phyloP scores from a whole-genome alignment of 2,329 filamentous ascomycete genomes.

The Periconia macrospinosa region DNA sequence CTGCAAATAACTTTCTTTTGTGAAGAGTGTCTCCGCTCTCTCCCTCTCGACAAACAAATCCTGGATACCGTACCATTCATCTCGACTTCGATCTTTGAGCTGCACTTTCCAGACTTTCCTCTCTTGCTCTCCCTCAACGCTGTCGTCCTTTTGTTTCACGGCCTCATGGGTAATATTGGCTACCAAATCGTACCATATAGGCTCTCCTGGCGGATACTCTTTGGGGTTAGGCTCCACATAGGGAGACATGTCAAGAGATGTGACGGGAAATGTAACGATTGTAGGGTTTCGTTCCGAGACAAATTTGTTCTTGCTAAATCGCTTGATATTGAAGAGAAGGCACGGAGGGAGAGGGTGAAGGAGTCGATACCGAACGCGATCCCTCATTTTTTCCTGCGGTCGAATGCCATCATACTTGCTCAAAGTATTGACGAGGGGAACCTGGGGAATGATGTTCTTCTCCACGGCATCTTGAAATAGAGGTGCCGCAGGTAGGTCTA shows the following conservation, averaged over 20 bases:
- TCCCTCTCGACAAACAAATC: conserved; percentile 91
- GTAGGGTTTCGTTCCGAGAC: conserved; percentile 95
- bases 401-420: conserved; percentile 89
- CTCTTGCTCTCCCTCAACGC: conserved; percentile 85
- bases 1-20: conserved; percentile 93
- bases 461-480: conserved; percentile 95
- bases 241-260: conserved; percentile 81
- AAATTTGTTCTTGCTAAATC: conserved; percentile 96
- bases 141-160: conserved; percentile 74
- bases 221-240: conserved; percentile 87
- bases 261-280: conserved; percentile 92
- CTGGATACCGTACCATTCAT: conserved; percentile 91
- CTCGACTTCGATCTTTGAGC: conserved; percentile 75
- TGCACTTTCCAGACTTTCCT: conserved; percentile 96
- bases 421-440: conserved; percentile 74
- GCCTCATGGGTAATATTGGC: conserved; percentile 92
- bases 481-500: conserved; percentile 88
- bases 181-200: conserved; percentile 92
- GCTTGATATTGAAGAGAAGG: conserved; percentile 92
- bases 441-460: conserved; percentile 93
- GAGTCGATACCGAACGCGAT: conserved; percentile 85
- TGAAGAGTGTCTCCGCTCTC: conserved; percentile 84
- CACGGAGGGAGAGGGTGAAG: conserved; percentile 89
- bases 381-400: conserved; percentile 85
- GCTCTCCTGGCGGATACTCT: conserved; percentile 71